These are phyloP conservation scores for Mortierella sp. DNA, from an alignment of 371 early-diverging fungal species.

Conservation along the genomic window DNA sequence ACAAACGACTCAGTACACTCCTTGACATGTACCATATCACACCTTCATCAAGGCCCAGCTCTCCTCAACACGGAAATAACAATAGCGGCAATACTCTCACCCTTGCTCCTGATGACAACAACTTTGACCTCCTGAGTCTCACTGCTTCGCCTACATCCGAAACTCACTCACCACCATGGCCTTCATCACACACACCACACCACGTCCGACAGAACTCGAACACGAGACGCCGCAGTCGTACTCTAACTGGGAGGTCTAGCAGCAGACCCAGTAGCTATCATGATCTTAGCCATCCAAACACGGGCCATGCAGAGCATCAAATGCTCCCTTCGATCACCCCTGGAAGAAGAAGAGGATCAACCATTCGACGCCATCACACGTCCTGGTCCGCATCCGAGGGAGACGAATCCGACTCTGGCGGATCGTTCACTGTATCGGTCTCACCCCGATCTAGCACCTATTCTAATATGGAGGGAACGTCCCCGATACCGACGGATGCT, in stretches of 20 bases:
- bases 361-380: conserved; percentile 39
- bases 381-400: conserved; percentile 52
- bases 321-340: background rate
- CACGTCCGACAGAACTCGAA: conserved; percentile 38
- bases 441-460: conserved; percentile 49
- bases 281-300: conserved; percentile 12
- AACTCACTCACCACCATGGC: conserved; percentile 15
- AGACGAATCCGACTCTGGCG: conserved; percentile 52
- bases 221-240: conserved; percentile 30
- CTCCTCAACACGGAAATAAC: conserved; percentile 26
- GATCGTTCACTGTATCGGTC: conserved; percentile 6
- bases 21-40: conserved; percentile 53
- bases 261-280: conserved; percentile 41
- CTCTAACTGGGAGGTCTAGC: conserved; percentile 26
- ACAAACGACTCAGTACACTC: conserved; percentile 44
- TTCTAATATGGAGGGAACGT: conserved; percentile 17
- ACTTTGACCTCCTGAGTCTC: conserved; percentile 18
- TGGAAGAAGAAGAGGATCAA: too few species aligned
- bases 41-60: conserved; percentile 38
- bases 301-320: conserved; percentile 10
- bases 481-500: conserved; percentile 10
- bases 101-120: conserved; percentile 11
- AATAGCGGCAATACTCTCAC: conserved; percentile 10
- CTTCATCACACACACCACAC: conserved; percentile 27
- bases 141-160: conserved; percentile 36